Evolutionary conservation across 2,329 filamentous ascomycete species (phyloP).

Genomic region (Colletotrichum viniferum): DNA sequence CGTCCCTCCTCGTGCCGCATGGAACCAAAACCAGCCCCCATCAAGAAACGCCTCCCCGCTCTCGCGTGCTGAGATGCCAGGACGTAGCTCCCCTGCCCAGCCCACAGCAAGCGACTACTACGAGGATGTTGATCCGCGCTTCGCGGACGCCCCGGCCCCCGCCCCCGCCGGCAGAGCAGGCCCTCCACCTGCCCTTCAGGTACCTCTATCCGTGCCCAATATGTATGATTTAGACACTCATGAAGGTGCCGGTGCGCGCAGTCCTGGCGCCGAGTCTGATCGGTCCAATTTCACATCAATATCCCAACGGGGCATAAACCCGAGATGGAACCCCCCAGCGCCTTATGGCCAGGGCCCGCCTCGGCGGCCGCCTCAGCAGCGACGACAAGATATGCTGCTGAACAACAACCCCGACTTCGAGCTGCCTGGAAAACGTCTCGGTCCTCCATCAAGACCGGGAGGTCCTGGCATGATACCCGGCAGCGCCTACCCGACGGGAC

Average conservation of each 20-base stretch:
- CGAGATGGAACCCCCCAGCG: slow-evolving; percentile 73
- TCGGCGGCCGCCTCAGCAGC: slow-evolving; percentile 45
- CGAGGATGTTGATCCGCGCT: slow-evolving; percentile 91
- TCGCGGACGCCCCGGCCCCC: slow-evolving; percentile 49
- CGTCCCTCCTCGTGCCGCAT: slow-evolving; percentile 59
- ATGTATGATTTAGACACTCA: slow-evolving; percentile 67
- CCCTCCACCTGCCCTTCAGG: slow-evolving; percentile 19
- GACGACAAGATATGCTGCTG: slow-evolving; percentile 74
- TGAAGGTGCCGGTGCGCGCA: slow-evolving; percentile 61
- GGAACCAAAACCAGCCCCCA: slow-evolving; percentile 53
- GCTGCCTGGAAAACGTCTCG: slow-evolving; percentile 55
- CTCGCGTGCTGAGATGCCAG: slow-evolving; percentile 39
- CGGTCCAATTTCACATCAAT: slow-evolving; percentile 88
- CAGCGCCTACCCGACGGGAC: slow-evolving; percentile 53
- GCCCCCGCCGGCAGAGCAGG: slow-evolving; percentile 22
- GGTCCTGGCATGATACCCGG: slow-evolving; percentile 54
- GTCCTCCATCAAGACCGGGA: slow-evolving; percentile 27
- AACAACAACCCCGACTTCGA: slow-evolving; percentile 87
- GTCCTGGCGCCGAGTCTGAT: slow-evolving; percentile 74
- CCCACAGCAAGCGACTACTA: slow-evolving; percentile 68
- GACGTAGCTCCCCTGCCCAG: slow-evolving; percentile 36
- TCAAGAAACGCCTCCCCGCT: slow-evolving; percentile 51
- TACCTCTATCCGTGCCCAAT: slow-evolving; percentile 34
- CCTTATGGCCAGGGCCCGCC: slow-evolving; percentile 48
- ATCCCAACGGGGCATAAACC: slow-evolving; percentile 86